phyloP scores from a whole-genome alignment of 768 basidiomycete species.

The Leccinum uliginosum region DNA sequence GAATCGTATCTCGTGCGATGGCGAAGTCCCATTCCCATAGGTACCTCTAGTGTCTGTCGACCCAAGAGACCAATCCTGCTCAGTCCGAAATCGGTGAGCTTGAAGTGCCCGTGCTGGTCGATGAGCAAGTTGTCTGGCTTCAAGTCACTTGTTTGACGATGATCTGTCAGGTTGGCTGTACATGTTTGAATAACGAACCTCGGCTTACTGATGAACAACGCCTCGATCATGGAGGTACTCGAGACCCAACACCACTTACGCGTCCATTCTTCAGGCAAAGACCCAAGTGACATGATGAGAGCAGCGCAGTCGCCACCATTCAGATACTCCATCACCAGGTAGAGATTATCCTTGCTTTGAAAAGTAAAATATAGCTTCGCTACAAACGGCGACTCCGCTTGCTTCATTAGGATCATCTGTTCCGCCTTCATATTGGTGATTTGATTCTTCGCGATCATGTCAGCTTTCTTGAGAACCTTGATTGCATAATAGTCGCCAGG shows the following conservation, averaged over 20 bases:
- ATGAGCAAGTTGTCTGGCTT: conserved; percentile 99
- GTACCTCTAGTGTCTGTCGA: conserved; percentile 80
- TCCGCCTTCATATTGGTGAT: conserved; percentile 99
- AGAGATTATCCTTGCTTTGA: conserved; percentile 98
- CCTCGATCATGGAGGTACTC: conserved; percentile 96
- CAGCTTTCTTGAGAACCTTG: conserved; percentile 99
- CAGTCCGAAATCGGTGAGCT: conserved; percentile 98
- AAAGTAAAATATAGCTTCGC: conserved; percentile 98
- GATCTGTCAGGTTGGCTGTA: not conserved
- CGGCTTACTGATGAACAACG: conserved; percentile 87
- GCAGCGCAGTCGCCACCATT: conserved; percentile 98
- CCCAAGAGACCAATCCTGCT: conserved; percentile 97
- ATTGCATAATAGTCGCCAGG: conserved; percentile 99
- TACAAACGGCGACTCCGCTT: conserved; percentile 96
- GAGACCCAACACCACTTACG: conserved; percentile 88
- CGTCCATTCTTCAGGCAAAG: conserved; percentile 94
- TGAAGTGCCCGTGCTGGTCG: conserved; percentile 93
- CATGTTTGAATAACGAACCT: not conserved
- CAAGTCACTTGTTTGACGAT: conserved; percentile 63
- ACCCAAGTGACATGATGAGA: conserved; percentile 90
- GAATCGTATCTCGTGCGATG: conserved; percentile 58
- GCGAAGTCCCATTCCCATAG: conserved; percentile 40
- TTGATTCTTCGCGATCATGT: conserved; percentile 99
- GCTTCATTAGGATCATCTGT: conserved; percentile 99
- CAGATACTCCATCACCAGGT: conserved; percentile 99